These are phyloP conservation scores for Lignosus rhinocerotis DNA, from an alignment of 1,284 basidiomycete genomes.

Conservation along the genomic window DNA sequence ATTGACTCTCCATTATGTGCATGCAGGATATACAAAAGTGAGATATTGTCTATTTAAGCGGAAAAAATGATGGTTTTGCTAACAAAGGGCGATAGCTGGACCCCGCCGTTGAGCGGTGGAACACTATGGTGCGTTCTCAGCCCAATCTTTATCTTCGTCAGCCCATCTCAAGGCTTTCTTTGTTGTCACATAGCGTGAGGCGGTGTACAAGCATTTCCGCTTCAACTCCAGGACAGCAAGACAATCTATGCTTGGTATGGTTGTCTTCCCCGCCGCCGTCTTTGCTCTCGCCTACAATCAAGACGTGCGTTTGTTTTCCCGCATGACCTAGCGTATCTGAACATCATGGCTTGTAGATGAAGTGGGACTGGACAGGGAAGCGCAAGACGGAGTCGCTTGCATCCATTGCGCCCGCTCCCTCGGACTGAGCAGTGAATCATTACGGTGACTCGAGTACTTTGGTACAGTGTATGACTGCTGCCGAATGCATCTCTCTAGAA, in stretches of 20 bases:
- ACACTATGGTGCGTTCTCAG: slow-evolving; percentile 58
- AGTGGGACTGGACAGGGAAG: slow-evolving; percentile 40
- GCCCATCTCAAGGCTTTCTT: slow-evolving; percentile 4
- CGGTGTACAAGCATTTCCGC: slow-evolving; percentile 76
- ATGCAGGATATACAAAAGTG: slow-evolving; percentile 27
- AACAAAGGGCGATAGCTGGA: slow-evolving; percentile 51
- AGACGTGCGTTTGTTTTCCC: slow-evolving; percentile 33
- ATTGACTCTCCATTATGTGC: neutral
- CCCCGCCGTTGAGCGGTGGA: slow-evolving; percentile 81
- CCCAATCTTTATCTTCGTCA: neutral
- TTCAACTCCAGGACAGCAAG: slow-evolving; percentile 68
- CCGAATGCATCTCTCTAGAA: slow-evolving; percentile 43
- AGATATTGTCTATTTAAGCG: neutral
- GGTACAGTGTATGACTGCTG: slow-evolving; percentile 13
- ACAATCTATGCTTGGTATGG: slow-evolving; percentile 49
- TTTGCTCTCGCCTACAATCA: slow-evolving; percentile 36
- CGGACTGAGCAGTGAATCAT: slow-evolving; percentile 15
- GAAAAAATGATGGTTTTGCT: neutral
- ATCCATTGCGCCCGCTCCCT: slow-evolving; percentile 16
- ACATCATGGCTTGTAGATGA: slow-evolving; percentile 26
- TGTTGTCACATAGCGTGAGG: slow-evolving; percentile 61
- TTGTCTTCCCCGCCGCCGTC: slow-evolving; percentile 49
- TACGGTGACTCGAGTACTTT: slow-evolving; percentile 9
- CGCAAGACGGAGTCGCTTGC: slow-evolving; percentile 39
- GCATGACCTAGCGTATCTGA: neutral